Percentiles rank a stretch among this genome's conserved stretches.
These are phyloP conservation scores for Cryptomeria japonica DNA, from an alignment of 75 land plant species.

Conservation along the genomic window DNA sequence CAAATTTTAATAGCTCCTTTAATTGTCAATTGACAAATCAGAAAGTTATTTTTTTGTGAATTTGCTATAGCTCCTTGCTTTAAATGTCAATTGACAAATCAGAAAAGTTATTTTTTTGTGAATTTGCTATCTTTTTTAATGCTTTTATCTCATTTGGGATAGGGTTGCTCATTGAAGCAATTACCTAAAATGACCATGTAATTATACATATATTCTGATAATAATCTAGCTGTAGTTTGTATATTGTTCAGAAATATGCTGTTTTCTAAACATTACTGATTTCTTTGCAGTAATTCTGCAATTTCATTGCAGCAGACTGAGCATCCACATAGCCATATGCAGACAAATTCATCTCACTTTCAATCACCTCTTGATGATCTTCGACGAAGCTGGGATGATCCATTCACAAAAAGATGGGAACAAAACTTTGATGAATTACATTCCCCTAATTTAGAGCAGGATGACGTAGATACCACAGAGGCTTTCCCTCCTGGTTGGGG, in stretches of 20 bases:
- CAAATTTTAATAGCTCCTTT: neutral
- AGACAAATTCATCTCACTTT: slow-evolving; percentile 10
- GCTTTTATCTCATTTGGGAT: neutral
- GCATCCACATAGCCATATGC: slow-evolving; percentile 15
- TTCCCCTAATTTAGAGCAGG: slow-evolving; percentile 15
- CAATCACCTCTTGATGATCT: slow-evolving; percentile 23
- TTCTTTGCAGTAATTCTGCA: slow-evolving; percentile 41
- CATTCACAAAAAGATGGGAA: slow-evolving; percentile 5
- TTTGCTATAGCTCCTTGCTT: neutral
- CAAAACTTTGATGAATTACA: neutral
- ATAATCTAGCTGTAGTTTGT: neutral
- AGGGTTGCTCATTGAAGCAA: neutral
- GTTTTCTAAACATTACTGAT: neutral
- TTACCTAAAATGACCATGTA: neutral
- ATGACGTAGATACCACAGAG: slow-evolving; percentile 12
- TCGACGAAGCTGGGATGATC: slow-evolving; percentile 29
- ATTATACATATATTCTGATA: neutral
- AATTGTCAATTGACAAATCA: neutral
- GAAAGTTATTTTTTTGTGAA: neutral
- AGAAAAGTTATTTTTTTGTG: neutral
- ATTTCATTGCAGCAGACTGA: slow-evolving; percentile 49
- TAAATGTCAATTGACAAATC: neutral
- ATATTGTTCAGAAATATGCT: neutral
- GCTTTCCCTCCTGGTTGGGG: slow-evolving; percentile 29
- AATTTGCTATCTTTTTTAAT: neutral